These are phyloP conservation scores for Ogataea haglerorum DNA, from an alignment of 805 yeast species.

Conservation along the genomic window DNA sequence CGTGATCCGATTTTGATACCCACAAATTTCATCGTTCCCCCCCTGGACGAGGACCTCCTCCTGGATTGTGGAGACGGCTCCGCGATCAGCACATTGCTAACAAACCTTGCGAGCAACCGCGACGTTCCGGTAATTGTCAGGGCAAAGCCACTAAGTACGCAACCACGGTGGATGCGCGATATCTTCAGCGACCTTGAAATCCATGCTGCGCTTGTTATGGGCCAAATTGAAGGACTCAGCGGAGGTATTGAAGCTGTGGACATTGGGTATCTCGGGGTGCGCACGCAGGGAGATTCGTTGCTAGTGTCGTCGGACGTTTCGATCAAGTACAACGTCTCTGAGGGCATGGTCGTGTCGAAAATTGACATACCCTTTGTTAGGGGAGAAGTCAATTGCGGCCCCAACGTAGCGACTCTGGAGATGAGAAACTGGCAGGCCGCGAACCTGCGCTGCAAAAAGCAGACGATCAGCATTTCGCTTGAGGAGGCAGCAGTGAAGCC, in stretches of 20 bases:
- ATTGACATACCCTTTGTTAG: background rate
- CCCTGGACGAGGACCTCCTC: slow-evolving; percentile 5
- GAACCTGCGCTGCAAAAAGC: slow-evolving; percentile 17
- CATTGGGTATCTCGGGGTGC: background rate
- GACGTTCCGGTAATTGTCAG: slow-evolving; percentile 1
- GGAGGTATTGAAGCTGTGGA: background rate
- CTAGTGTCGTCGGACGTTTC: background rate
- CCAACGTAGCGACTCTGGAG: background rate
- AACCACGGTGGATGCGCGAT: slow-evolving; percentile 9
- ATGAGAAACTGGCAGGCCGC: slow-evolving; percentile 19
- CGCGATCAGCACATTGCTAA: slow-evolving; percentile 7
- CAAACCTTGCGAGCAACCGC: slow-evolving; percentile 2
- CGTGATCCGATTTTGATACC: background rate
- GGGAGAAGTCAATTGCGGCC: background rate
- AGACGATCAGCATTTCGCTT: slow-evolving; percentile 6
- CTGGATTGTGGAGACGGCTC: slow-evolving; percentile 11
- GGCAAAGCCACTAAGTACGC: slow-evolving; percentile 1
- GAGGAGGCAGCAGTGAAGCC: slow-evolving; percentile 9
- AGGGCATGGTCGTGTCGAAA: background rate
- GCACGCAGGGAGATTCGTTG: background rate
- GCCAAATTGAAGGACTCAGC: background rate
- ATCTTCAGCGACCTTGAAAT: background rate
- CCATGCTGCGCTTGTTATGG: background rate
- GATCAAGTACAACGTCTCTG: background rate
- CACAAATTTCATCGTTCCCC: slow-evolving; percentile 9